Evolutionary conservation across 352 stramenopile genomes (phyloP).

Genomic region (Pythium aristosporum): DNA sequence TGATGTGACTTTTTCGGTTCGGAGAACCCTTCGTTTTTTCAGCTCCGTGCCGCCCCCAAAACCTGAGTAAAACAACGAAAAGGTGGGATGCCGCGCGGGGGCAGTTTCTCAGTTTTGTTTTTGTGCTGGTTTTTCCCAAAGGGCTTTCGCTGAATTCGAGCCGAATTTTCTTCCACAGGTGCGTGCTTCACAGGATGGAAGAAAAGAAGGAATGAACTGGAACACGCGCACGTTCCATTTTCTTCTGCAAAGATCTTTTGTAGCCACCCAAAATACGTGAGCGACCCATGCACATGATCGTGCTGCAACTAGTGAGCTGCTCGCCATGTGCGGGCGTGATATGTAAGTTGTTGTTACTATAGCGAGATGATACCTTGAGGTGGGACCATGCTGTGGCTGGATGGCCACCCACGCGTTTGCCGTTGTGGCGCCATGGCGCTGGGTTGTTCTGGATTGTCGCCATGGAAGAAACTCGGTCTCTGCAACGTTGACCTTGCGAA

Average conservation of each 20-base stretch:
- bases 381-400: slow-evolving; percentile 2
- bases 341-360: not conserved
- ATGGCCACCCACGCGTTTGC: not conserved
- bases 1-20: slow-evolving; percentile 2
- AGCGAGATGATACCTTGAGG: not conserved
- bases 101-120: not conserved
- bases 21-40: slow-evolving; percentile 17
- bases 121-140: not conserved
- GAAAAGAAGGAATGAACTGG: slow-evolving; percentile 17
- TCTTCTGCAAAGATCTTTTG: slow-evolving; percentile 9
- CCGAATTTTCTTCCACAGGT: slow-evolving; percentile 31
- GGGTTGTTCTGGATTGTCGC: slow-evolving; percentile 23
- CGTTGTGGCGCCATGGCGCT: not conserved
- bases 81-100: not conserved
- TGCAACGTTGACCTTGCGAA: not conserved
- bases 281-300: not conserved
- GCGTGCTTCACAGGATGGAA: slow-evolving; percentile 14
- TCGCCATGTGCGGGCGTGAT: not conserved
- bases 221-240: not conserved
- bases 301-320: not conserved
- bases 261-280: slow-evolving; percentile 1
- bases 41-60: not conserved
- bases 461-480: slow-evolving; percentile 20
- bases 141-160: slow-evolving; percentile 25
- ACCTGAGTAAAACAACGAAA: slow-evolving; percentile 7